These are phyloP conservation scores for Physcia stellaris DNA, from an alignment of 495 filamentous ascomycete species.

Conservation along the genomic window DNA sequence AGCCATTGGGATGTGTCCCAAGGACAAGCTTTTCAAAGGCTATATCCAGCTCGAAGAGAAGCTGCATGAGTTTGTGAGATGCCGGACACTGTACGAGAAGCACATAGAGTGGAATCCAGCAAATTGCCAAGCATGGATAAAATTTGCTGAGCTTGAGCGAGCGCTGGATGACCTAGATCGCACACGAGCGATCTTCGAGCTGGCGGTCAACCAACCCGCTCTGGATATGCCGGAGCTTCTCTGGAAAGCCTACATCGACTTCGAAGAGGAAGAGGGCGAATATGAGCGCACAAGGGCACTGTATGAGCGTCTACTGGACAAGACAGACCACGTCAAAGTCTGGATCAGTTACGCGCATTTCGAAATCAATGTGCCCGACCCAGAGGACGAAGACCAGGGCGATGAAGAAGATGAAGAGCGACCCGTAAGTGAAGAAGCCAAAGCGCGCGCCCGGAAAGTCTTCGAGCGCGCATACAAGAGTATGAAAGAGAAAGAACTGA, in stretches of 20 bases:
- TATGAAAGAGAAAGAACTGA: slow-evolving; percentile 86
- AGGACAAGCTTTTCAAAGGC: slow-evolving; percentile 85
- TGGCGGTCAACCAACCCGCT: slow-evolving; percentile 67
- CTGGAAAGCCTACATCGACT: slow-evolving; percentile 97
- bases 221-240: slow-evolving; percentile 97
- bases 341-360: slow-evolving; percentile 97
- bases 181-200: slow-evolving; percentile 80
- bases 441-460: slow-evolving; percentile 62
- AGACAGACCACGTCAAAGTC: slow-evolving; percentile 95
- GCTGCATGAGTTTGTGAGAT: slow-evolving; percentile 82
- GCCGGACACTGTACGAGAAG: slow-evolving; percentile 85
- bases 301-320: slow-evolving; percentile 82
- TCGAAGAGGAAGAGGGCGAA: slow-evolving; percentile 87
- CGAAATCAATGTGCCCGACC: slow-evolving; percentile 74
- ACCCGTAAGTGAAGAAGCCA: slow-evolving; percentile 70
- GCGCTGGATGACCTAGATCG: slow-evolving; percentile 80
- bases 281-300: slow-evolving; percentile 68
- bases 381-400: slow-evolving; percentile 46
- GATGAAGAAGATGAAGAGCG: slow-evolving; percentile 49
- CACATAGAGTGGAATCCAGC: slow-evolving; percentile 79
- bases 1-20: slow-evolving; percentile 88
- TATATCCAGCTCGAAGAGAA: slow-evolving; percentile 88
- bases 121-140: slow-evolving; percentile 88
- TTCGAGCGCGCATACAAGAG: slow-evolving; percentile 79
- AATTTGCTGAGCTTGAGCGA: slow-evolving; percentile 83